Evolutionary conservation across 768 basidiomycete species (phyloP).

Genomic region (Phlegmacium glaucopus): DNA sequence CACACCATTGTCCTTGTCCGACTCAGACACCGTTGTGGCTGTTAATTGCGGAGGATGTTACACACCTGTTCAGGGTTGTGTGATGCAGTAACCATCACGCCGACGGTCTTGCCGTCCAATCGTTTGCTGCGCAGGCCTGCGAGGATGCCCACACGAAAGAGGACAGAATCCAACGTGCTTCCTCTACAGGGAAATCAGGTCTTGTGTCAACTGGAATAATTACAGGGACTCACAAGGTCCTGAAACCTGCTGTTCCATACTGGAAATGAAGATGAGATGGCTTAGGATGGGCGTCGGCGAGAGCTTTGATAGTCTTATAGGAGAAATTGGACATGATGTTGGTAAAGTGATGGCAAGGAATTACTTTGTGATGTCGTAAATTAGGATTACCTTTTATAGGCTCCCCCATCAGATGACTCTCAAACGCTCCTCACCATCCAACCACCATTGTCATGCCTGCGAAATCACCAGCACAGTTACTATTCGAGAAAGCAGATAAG

Average conservation of each 20-base stretch:
- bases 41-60: conserved; percentile 6
- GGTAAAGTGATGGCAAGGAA: conserved; percentile 2
- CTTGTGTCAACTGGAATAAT: conserved; percentile 7
- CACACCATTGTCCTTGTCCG: conserved; percentile 88
- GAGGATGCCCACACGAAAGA: conserved; percentile 90
- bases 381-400: conserved; percentile 9
- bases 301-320: conserved; percentile 41
- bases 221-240: conserved; percentile 66
- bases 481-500: conserved; percentile 90
- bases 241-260: conserved; percentile 95
- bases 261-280: conserved; percentile 66
- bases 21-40: conserved; percentile 9
- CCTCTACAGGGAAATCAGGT: conserved; percentile 42
- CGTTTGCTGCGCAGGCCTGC: conserved; percentile 90
- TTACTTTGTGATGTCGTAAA: conserved; percentile 5
- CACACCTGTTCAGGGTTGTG: conserved; percentile 95
- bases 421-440: conserved; percentile 13
- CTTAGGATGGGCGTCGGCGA: conserved; percentile 67
- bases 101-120: conserved; percentile 87
- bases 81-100: conserved; percentile 99
- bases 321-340: conserved; percentile 26
- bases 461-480: conserved; percentile 72
- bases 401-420: conserved; percentile 17
- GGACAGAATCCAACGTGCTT: conserved; percentile 75
- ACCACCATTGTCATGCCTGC: conserved; percentile 49